A percentile compares a stretch with the other conserved stretches of the same genome.
Conservation (phyloP, 2,329 filamentous ascomycete genomes). For the Clarireedia sp. region DNA sequence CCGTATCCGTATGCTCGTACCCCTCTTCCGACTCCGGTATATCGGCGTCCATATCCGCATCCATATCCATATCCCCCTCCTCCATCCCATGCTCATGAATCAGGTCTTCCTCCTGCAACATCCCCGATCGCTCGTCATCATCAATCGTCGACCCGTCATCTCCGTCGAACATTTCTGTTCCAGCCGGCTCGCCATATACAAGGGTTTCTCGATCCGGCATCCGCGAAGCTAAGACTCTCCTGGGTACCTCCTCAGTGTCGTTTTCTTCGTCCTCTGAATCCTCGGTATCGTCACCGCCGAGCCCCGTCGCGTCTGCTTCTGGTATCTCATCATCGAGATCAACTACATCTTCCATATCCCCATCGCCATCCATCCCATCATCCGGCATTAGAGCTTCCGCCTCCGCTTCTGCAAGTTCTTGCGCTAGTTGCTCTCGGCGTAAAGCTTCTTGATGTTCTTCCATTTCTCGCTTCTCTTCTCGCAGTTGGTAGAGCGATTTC, state of each 20-base stretch:
- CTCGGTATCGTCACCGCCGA: conserved; percentile 30
- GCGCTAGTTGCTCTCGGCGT: conserved; percentile 59
- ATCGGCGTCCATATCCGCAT: conserved; percentile 62
- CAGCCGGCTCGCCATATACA: conserved; percentile 40
- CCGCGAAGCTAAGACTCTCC: conserved; percentile 31
- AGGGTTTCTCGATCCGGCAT: conserved; percentile 52
- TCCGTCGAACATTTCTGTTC: conserved; percentile 38
- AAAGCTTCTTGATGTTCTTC: conserved; percentile 75
- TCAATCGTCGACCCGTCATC: conserved; percentile 43
- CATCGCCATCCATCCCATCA: conserved; percentile 29
- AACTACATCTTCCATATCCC: conserved; percentile 40
- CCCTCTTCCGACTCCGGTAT: conserved; percentile 52
- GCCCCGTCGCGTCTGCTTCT: conserved; percentile 41
- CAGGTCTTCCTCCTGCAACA: conserved; percentile 57
- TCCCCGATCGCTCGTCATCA: conserved; percentile 48
- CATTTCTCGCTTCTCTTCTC: conserved; percentile 81
- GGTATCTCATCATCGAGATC: conserved; percentile 71
- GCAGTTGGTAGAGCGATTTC: conserved; percentile 84
- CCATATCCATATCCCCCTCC: conserved; percentile 35
- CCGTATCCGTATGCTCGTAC: conserved; percentile 74
- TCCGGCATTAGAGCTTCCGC: conserved; percentile 31
- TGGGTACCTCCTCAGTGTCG: conserved; percentile 27
- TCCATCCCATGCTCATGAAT: conserved; percentile 29
- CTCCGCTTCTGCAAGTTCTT: conserved; percentile 65
- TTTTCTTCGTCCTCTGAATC: conserved; percentile 35